Base-by-base conservation (phyloP, 768 basidiomycete species). In the Kwoniella pini region DNA sequence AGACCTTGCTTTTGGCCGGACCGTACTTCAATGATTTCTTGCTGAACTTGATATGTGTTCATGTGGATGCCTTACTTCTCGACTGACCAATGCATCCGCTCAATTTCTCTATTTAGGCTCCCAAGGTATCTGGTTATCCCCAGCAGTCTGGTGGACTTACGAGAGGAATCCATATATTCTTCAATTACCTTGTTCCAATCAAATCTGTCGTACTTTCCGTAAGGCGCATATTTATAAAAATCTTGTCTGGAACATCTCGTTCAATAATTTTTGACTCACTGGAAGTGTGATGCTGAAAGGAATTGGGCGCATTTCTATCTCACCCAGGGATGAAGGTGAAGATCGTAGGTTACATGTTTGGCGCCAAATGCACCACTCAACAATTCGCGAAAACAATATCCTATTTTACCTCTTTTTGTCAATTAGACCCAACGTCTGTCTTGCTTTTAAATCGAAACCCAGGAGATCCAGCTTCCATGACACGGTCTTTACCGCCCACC, bases 81-180 rank as follows among this genome's bases (percentile, higher is more conserved):
- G 7, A 13, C n/a, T 6, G 42, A 4, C 26, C 43, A n/a, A n/a
- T 63, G 49, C 15, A 36, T 15, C 15, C 7, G 15, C 33, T 36
- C 33, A 36, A 58, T 19, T 9, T 19, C 5, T 31, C 45, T n/a
- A 33, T n/a, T 22, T 13, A 67, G 65, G 65, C 65, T 38, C 50
- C 50, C 11, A 54, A 52, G 10, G 63, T 50, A 42, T 63, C 65
- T 17, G 62, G 57, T 30, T 44, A 56, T 24, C 53, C 59, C 24
- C 39, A 51, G 10, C 39, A 53, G 30, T 15, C 38, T 12, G 28
- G 54, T 22, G 45, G 52, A 19, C 13, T 24, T 24, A 38, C 24
- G 51, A 28, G 51, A 7, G 51, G 50, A 43, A 46, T 15, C n/a
- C 11, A n/a, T 82, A 89, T 81, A n/a, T 36, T 79, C 3, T 30